These are phyloP conservation scores for Phylloboletellus chloephorus DNA, from an alignment of 1,284 basidiomycete genomes.

Conservation along the genomic window DNA sequence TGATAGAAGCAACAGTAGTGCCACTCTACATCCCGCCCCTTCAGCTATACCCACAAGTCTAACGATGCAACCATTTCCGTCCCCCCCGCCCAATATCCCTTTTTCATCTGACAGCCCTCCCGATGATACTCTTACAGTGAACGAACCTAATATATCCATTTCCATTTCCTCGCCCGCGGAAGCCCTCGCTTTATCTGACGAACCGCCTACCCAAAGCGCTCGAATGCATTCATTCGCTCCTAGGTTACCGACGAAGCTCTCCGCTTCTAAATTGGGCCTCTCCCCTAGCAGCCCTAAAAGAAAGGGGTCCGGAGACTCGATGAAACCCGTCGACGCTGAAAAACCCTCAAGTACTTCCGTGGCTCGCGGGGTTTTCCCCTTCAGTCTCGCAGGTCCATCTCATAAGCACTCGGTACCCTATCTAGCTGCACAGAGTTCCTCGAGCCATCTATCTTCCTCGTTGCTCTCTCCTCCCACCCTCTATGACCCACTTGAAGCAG, in stretches of 20 bases:
- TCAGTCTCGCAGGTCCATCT: conserved; percentile 27
- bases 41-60: conserved; percentile 28
- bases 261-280: conserved; percentile 42
- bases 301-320: conserved; percentile 44
- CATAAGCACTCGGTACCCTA: conserved; percentile 27
- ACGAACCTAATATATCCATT: conserved; percentile 33
- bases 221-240: conserved; percentile 57
- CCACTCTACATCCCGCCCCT: conserved; percentile 27
- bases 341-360: conserved; percentile 18
- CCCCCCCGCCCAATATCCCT: conserved; percentile 20
- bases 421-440: conserved; percentile 13
- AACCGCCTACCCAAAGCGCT: conserved; percentile 20
- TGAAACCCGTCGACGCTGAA: conserved; percentile 27
- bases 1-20: conserved; percentile 40
- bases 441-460: conserved; percentile 30
- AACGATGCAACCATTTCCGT: conserved; percentile 46
- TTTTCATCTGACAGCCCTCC: conserved; percentile 24
- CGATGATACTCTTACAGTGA: conserved; percentile 13
- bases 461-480: conserved; percentile 50
- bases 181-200: conserved; percentile 20
- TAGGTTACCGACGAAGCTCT: conserved; percentile 62
- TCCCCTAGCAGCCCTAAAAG: conserved; percentile 45
- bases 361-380: conserved; percentile 33
- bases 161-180: conserved; percentile 33
- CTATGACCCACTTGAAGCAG: conserved; percentile 25